phyloP scores from a whole-genome alignment of 2,329 filamentous ascomycete genomes.

The Drechmeria coniospora region DNA sequence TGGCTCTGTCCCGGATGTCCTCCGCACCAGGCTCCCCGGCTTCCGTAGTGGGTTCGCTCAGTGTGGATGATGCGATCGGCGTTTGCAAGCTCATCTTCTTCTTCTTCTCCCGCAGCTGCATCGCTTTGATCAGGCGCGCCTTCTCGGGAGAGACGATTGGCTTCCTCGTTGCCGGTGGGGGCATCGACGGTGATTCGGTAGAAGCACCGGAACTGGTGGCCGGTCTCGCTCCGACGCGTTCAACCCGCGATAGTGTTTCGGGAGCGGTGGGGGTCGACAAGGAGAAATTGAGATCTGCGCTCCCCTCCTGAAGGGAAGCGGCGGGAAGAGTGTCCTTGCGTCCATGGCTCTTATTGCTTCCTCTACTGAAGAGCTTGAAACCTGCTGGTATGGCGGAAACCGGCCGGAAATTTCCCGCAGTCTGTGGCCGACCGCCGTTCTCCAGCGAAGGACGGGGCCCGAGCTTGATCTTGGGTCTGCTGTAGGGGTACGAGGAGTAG shows the following conservation, averaged over 20 bases:
- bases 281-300: slow-evolving; percentile 20
- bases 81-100: slow-evolving; percentile 22
- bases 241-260: slow-evolving; percentile 13
- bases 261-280: slow-evolving; percentile 20
- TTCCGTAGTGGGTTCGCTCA: no score
- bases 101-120: slow-evolving; percentile 79
- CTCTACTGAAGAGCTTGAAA: slow-evolving; percentile 54
- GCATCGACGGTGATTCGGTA: slow-evolving; percentile 21
- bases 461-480: slow-evolving; percentile 74
- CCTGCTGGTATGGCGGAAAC: slow-evolving; percentile 68
- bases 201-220: slow-evolving; percentile 29
- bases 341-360: slow-evolving; percentile 29
- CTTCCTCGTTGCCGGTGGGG: slow-evolving; percentile 26
- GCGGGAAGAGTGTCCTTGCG: slow-evolving; percentile 9
- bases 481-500: slow-evolving; percentile 32
- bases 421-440: slow-evolving; percentile 43
- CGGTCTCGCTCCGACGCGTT: slow-evolving; percentile 17
- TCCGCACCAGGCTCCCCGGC: not conserved
- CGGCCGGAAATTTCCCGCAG: slow-evolving; percentile 48
- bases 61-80: no score
- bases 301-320: slow-evolving; percentile 19
- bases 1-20: slow-evolving; percentile 4
- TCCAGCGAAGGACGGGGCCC: slow-evolving; percentile 70
- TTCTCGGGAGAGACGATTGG: slow-evolving; percentile 70
- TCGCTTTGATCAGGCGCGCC: slow-evolving; percentile 80